A percentile compares a stretch with the other conserved stretches of the same genome.
Evolutionary conservation across 768 basidiomycete genomes (phyloP).

Genomic region (Xerocomellus amylosporus): DNA sequence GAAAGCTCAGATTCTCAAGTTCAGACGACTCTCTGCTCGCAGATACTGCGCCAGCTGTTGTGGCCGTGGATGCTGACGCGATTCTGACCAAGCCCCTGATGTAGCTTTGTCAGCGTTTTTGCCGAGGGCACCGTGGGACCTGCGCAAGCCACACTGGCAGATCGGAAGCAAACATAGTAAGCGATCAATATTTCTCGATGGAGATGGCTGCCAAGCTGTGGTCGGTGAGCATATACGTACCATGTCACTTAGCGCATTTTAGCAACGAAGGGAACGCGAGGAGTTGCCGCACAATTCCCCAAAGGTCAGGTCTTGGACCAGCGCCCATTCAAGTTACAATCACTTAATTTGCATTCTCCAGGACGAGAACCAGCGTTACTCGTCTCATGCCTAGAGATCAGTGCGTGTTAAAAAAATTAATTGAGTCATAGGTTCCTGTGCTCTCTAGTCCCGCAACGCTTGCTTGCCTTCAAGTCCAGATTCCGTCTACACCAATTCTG

Average conservation of each 20-base stretch:
- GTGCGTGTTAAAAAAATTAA: slow-evolving; percentile 1
- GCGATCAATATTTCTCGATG: not conserved
- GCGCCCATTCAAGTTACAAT: not conserved
- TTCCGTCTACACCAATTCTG: not conserved
- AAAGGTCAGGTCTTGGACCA: not conserved
- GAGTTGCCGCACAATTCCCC: not conserved
- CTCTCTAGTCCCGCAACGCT: not conserved
- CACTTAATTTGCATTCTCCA: slow-evolving; percentile 2
- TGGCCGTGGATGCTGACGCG: slow-evolving; percentile 10
- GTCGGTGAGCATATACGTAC: not conserved
- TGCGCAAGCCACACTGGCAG: too few species aligned
- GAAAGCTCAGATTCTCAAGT: not conserved
- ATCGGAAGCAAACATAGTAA: not conserved
- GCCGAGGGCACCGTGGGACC: too few species aligned
- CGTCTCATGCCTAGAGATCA: not conserved
- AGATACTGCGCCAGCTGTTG: not conserved
- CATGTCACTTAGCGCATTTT: not conserved
- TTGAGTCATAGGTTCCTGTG: not conserved
- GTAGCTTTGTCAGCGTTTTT: too few species aligned
- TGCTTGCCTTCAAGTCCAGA: not conserved
- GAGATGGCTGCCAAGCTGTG: not conserved
- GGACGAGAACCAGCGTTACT: not conserved
- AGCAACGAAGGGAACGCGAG: not conserved
- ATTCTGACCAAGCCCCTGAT: slow-evolving; percentile 12
- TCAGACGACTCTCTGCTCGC: not conserved